Evolutionary conservation across 75 land plant species (phyloP), one percentile per base, ranked within the genome.

Genomic region (Adiantum capillusveneris): DNA sequence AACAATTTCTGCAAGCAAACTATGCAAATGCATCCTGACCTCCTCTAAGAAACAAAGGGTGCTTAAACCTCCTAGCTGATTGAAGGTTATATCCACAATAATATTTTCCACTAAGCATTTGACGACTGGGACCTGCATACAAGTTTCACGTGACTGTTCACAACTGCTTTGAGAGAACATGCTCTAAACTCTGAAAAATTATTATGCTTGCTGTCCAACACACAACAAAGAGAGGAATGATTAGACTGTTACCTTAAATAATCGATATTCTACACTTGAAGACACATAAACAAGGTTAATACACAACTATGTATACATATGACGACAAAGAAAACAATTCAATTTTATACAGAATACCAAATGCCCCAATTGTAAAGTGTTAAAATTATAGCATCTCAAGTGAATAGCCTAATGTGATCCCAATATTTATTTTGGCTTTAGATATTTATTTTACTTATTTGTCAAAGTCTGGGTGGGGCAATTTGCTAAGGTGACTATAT

Each of bases 11-110:
- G 50, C 50, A 53, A 22, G 25, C 28, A 22, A 22, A 19, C 28
- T 3, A 26, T 22, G 55, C 5, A 6, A 3, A 5, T 46, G 17
- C 17, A 6, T 46, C 5, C 18, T 48, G 72, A 80, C 86, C 79
- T 67, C 60, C 42, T 83, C 86, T 56, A 83, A 79, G 60, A 83
- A 83, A 56, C 83, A 83, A 11, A 83, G 67, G 7, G 86, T 79
- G 54, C 71, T 73, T 22, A 83, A 66, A 16, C 86, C 86, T 12
- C 86, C 86, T 29, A 79, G 18, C 63, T 83, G 86, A 73, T 83
- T 83, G 68, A 76, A 79, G 9, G 86, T 79, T 18, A 83, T 79
- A 31, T 83, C 86, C 18, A 83, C 80, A 1, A 83, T 76, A 52
- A 83, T 79, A 37, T 83, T 67, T 29, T 76, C 69, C 17, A 83